A percentile compares a stretch with the other conserved stretches of the same genome.
These are phyloP conservation scores for Zygosaccharomyces sapae DNA, from an alignment of 1,139 yeast species.

Conservation along the genomic window DNA sequence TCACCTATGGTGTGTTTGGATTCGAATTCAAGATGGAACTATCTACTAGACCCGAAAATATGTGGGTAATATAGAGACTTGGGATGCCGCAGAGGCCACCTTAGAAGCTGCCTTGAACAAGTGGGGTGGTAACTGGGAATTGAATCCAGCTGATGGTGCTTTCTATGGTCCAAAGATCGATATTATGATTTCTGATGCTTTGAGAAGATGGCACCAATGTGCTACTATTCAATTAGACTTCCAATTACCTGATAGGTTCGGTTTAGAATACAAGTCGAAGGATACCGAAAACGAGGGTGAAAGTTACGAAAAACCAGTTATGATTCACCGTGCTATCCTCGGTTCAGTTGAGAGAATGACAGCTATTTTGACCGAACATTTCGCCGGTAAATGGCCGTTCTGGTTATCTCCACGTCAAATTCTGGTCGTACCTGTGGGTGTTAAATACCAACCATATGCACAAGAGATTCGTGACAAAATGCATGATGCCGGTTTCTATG, in stretches of 20 bases:
- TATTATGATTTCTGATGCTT: conserved; percentile 85
- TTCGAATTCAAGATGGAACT: conserved; percentile 85
- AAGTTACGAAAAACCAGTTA: conserved; percentile 68
- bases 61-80: conserved; percentile 80
- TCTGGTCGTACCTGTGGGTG: conserved; percentile 92
- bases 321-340: conserved; percentile 97
- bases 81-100: conserved; percentile 83
- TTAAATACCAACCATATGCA: conserved; percentile 85
- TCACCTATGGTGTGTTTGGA: conserved; percentile 79
- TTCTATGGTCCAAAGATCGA: conserved; percentile 99
- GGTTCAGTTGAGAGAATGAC: conserved; percentile 99
- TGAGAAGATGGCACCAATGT: conserved; percentile 94
- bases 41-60: conserved; percentile 90
- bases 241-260: conserved; percentile 92
- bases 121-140: conserved; percentile 82
- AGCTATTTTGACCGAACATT: conserved; percentile 94
- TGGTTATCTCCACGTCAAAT: conserved; percentile 98
- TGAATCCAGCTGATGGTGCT: conserved; percentile 97
- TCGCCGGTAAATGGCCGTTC: conserved; percentile 98
- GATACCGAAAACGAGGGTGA: conserved; percentile 42
- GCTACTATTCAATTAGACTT: conserved; percentile 97
- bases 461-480: conserved; percentile 67
- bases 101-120: conserved; percentile 69
- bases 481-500: conserved; percentile 68
- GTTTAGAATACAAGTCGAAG: conserved; percentile 77